These are phyloP conservation scores for Xylaria digitata DNA, from an alignment of 2,329 filamentous ascomycete genomes.

Conservation along the genomic window DNA sequence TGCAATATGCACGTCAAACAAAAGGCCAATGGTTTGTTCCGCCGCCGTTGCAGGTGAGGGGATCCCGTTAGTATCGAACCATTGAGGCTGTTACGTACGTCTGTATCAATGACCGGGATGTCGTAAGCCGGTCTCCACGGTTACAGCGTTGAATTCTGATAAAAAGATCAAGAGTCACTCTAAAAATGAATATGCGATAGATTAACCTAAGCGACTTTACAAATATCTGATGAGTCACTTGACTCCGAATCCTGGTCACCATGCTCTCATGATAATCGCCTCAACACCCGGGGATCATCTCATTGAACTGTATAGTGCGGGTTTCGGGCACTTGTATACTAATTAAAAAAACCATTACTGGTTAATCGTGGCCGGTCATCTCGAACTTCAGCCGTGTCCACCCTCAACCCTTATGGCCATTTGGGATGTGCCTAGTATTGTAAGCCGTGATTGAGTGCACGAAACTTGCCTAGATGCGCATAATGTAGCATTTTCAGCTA, in stretches of 20 bases:
- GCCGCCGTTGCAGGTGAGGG: not conserved
- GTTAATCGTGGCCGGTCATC: not conserved
- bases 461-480: not conserved
- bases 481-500: not conserved
- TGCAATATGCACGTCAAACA: not conserved
- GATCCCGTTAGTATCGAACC: no score
- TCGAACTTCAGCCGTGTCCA: not conserved
- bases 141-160: no score
- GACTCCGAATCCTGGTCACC: not conserved
- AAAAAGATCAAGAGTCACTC: not conserved
- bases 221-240: not conserved
- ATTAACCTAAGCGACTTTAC: not conserved
- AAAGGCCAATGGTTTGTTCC: not conserved
- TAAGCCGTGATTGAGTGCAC: not conserved
- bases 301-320: not conserved
- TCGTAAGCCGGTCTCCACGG: no score
- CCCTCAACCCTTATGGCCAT: not conserved
- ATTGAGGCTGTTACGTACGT: not conserved
- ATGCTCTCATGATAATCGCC: not conserved
- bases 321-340: not conserved
- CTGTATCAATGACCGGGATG: not conserved
- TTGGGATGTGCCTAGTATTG: not conserved
- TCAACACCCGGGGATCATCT: not conserved
- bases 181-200: not conserved
- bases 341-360: not conserved